A percentile compares a stretch with the other conserved stretches of the same genome.
These are phyloP conservation scores for Colletotrichum aenigma DNA, from an alignment of 2,329 filamentous ascomycete species.

Conservation along the genomic window DNA sequence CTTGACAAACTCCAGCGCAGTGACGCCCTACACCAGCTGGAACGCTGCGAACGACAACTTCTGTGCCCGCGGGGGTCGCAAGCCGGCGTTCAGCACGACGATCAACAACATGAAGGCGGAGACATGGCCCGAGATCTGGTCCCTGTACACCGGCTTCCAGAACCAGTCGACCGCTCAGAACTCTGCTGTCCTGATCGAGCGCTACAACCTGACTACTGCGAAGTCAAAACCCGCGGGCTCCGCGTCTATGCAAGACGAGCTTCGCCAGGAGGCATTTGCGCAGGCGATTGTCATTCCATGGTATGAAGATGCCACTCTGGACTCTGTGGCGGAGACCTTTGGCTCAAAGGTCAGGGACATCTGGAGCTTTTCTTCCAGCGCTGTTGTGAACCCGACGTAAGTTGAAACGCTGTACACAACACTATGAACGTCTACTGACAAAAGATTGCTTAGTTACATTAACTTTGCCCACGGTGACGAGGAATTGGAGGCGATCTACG, in stretches of 20 bases:
- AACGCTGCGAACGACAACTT: constrained; percentile 40
- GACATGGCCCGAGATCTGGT: constrained; percentile 42
- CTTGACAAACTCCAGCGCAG: constrained; percentile 23
- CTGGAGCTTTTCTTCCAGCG: constrained; percentile 25
- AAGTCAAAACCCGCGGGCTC: constrained; percentile 20
- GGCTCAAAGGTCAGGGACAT: constrained; percentile 32
- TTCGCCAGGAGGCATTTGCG: constrained; percentile 32
- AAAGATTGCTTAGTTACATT: constrained; percentile 24
- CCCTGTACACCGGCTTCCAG: constrained; percentile 39
- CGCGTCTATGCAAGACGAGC: constrained; percentile 33
- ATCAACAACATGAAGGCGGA: constrained; percentile 35
- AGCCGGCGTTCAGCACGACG: constrained; percentile 39
- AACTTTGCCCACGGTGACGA: constrained; percentile 39
- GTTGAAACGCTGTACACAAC: rapidly evolving
- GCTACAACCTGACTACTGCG: constrained; percentile 39
- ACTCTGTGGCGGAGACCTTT: constrained; percentile 36
- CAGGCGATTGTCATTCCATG: constrained; percentile 42
- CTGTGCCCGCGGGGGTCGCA: constrained; percentile 39
- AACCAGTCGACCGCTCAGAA: constrained; percentile 32
- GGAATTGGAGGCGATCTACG: constrained; percentile 25
- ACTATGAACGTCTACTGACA: rapidly evolving
- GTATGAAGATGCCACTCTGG: constrained; percentile 39
- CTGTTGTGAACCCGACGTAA: constrained; percentile 23
- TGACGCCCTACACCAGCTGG: constrained; percentile 40
- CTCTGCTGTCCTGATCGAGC: constrained; percentile 35